Conservation (phyloP, 352 stramenopile species). For the Pythium pyrilobum region DNA sequence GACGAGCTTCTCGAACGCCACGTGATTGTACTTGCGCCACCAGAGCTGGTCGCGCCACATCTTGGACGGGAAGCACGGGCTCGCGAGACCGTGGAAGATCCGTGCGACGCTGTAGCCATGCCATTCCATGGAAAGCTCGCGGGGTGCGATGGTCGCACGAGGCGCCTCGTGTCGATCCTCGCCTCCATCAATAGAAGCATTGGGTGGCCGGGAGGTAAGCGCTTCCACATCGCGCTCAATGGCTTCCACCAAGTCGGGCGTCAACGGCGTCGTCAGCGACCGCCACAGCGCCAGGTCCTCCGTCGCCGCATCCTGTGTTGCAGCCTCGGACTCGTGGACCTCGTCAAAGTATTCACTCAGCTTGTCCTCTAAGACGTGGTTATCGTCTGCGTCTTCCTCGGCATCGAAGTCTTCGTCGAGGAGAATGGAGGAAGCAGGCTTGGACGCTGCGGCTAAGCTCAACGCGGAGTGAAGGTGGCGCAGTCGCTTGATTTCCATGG, state of each 20-base stretch:
- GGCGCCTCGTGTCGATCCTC: not conserved
- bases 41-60: slow-evolving; percentile 58
- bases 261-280: slow-evolving; percentile 44
- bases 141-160: not conserved
- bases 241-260: slow-evolving; percentile 32
- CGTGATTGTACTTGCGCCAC: slow-evolving; percentile 60
- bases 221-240: slow-evolving; percentile 51
- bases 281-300: slow-evolving; percentile 33
- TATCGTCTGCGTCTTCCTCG: slow-evolving; percentile 13
- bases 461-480: slow-evolving; percentile 53
- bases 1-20: slow-evolving; percentile 75
- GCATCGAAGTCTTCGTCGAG: not conserved
- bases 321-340: slow-evolving; percentile 10
- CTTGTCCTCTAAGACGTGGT: slow-evolving; percentile 28
- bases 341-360: slow-evolving; percentile 68
- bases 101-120: slow-evolving; percentile 67
- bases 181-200: slow-evolving; percentile 16
- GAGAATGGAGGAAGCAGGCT: not conserved
- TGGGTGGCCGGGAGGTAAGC: slow-evolving; percentile 24
- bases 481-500: slow-evolving; percentile 50
- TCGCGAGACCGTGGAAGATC: slow-evolving; percentile 72
- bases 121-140: slow-evolving; percentile 24
- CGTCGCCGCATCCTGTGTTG: not conserved
- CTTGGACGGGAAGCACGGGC: slow-evolving; percentile 46
- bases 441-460: slow-evolving; percentile 1